These are phyloP conservation scores for Penicillium sp. DNA, from an alignment of 2,329 filamentous ascomycete species.

Conservation along the genomic window DNA sequence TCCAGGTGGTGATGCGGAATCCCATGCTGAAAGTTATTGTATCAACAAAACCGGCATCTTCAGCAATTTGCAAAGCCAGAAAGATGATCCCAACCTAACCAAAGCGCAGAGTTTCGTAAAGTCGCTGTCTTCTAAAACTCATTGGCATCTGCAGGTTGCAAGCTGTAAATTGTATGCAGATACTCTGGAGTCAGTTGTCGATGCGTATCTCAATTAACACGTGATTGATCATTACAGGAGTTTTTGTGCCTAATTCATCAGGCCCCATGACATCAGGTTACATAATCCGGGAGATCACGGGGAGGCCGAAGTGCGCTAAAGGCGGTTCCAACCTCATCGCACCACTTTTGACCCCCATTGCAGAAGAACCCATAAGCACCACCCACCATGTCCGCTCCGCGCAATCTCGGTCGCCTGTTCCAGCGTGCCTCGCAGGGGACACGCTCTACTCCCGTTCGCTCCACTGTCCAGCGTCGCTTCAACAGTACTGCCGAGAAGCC, in stretches of 20 bases:
- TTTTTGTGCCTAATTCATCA: neutral
- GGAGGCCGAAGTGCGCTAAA: constrained; percentile 28
- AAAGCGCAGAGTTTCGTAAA: neutral
- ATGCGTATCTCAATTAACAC: no score
- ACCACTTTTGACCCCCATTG: constrained; percentile 19
- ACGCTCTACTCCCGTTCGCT: constrained; percentile 54
- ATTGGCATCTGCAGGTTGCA: no score
- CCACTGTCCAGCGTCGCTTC: constrained; percentile 64
- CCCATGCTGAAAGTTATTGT: constrained; percentile 52
- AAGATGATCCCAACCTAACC: neutral
- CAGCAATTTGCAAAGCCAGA: neutral
- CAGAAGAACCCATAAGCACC: constrained; percentile 24
- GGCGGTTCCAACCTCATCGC: constrained; percentile 25
- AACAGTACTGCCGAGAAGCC: constrained; percentile 62
- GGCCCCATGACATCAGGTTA: constrained; percentile 24
- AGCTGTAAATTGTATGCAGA: no score
- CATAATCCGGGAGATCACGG: constrained; percentile 28
- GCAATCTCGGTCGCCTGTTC: constrained; percentile 58
- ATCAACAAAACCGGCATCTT: constrained; percentile 12
- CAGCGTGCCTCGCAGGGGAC: constrained; percentile 62
- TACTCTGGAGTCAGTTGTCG: no score
- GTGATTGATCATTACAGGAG: constrained; percentile 16
- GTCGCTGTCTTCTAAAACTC: neutral
- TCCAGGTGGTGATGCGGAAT: constrained; percentile 81
- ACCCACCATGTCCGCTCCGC: constrained; percentile 61